Conservation (phyloP, 2,329 filamentous ascomycete species). For the Passalora sequoiae region DNA sequence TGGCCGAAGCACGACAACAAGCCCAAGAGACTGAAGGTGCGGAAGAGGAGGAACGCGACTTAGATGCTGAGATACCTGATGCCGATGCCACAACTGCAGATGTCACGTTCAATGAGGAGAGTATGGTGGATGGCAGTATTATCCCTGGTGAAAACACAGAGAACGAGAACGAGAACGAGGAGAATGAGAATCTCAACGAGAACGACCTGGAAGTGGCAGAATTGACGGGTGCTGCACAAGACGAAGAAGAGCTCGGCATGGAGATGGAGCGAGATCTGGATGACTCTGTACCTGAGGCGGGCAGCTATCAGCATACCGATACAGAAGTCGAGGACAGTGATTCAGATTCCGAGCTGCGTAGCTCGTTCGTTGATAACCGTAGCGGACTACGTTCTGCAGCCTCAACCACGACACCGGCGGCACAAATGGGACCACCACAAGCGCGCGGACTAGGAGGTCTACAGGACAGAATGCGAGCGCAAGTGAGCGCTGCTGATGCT, state of each 20-base stretch:
- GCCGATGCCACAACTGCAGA: slow-evolving; percentile 49
- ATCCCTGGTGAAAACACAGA: slow-evolving; percentile 39
- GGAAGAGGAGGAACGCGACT: slow-evolving; percentile 49
- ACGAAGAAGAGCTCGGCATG: slow-evolving; percentile 43
- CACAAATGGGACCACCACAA: slow-evolving; percentile 10
- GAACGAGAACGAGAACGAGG: slow-evolving; percentile 39
- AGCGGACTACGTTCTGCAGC: slow-evolving; percentile 17
- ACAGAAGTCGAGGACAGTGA: slow-evolving; percentile 45
- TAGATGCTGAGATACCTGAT: slow-evolving; percentile 61
- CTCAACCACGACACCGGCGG: slow-evolving; percentile 8
- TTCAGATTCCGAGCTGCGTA: slow-evolving; percentile 24
- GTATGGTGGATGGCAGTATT: slow-evolving; percentile 44
- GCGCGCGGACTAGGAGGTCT: slow-evolving; percentile 14
- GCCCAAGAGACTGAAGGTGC: slow-evolving; percentile 38
- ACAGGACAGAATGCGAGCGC: slow-evolving; percentile 30
- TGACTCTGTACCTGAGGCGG: slow-evolving; percentile 49
- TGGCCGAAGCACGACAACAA: slow-evolving; percentile 46
- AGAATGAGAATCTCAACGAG: slow-evolving; percentile 39
- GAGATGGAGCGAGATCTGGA: slow-evolving; percentile 37
- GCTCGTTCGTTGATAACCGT: slow-evolving; percentile 26
- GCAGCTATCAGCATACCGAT: slow-evolving; percentile 52
- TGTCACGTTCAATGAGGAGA: slow-evolving; percentile 46
- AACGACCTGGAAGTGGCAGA: slow-evolving; percentile 45
- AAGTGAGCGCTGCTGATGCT: slow-evolving; percentile 27
- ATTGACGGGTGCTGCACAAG: slow-evolving; percentile 43